phyloP scores from a whole-genome alignment of 176 grass and related monocot species.

The Guadua angustifolia region DNA sequence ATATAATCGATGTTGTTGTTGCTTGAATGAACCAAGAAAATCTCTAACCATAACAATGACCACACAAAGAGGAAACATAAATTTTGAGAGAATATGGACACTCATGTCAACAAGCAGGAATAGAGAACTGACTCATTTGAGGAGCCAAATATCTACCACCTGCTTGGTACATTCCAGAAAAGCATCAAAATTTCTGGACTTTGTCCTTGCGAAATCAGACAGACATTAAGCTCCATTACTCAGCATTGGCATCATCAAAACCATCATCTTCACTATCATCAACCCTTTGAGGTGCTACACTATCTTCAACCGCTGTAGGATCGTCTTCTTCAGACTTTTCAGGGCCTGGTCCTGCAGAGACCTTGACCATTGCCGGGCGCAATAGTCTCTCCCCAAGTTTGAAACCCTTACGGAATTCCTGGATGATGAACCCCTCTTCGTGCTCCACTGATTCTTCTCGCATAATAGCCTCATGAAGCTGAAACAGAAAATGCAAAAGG shows the following conservation, averaged over 20 bases:
- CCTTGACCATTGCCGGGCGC: constrained; percentile 89
- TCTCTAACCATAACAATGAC: constrained; percentile 23
- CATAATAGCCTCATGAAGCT: constrained; percentile 99
- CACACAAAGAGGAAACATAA: constrained; percentile 2
- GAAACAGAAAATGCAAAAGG: constrained; percentile 29
- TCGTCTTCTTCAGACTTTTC: constrained; percentile 48
- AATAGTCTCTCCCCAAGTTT: constrained; percentile 85
- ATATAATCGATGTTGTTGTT: neutral
- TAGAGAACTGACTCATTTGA: constrained; percentile 21
- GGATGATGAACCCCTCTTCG: constrained; percentile 81
- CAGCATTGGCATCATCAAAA: constrained; percentile 41
- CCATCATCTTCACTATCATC: constrained; percentile 45
- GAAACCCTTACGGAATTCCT: constrained; percentile 96
- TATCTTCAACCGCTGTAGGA: constrained; percentile 52
- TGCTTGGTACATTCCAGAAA: constrained; percentile 48
- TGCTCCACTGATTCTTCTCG: constrained; percentile 78
- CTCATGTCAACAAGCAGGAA: constrained; percentile 35
- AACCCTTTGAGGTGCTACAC: constrained; percentile 42
- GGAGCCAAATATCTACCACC: constrained; percentile 39
- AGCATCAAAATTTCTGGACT: constrained; percentile 59
- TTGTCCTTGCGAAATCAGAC: constrained; percentile 27
- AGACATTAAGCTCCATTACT: constrained; percentile 38
- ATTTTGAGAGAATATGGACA: constrained; percentile 36
- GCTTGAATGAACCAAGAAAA: constrained; percentile 32
- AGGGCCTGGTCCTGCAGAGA: constrained; percentile 83